Conservation (phyloP, 73 alveolate species). For the Paramecium tetraurelia region DNA sequence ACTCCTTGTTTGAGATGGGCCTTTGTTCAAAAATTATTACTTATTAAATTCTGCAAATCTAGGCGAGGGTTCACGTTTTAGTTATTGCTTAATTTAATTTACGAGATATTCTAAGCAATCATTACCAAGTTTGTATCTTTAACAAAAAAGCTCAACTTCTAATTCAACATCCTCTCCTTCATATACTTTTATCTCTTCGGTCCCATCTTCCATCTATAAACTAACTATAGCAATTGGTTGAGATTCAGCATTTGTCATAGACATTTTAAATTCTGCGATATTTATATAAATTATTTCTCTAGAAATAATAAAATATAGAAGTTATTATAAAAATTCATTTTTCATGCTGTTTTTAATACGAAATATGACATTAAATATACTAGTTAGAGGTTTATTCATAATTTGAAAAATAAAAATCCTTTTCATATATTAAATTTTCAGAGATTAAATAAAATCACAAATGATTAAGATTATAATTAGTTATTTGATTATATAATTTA, state of each 20-base stretch:
- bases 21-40: not conserved
- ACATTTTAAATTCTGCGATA: not conserved
- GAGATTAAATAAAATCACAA: not conserved
- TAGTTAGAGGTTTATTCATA: no score
- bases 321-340: no score
- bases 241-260: not conserved
- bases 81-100: not conserved
- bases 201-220: not conserved
- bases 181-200: not conserved
- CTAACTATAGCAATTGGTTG: slow-evolving; percentile 26
- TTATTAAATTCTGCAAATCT: not conserved
- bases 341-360: no score
- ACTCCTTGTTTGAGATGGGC: not conserved
- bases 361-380: no score
- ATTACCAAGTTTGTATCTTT: not conserved
- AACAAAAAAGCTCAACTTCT: not conserved
- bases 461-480: not conserved
- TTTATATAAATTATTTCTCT: not conserved
- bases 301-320: no score
- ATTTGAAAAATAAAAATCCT: no score
- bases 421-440: no score
- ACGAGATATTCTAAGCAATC: not conserved
- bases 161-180: slow-evolving; percentile 8
- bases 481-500: not conserved
- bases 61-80: not conserved